A percentile compares a stretch with the other conserved stretches of the same genome.
Conservation (phyloP, 768 basidiomycete genomes). For the Rhodotorula paludigena region DNA sequence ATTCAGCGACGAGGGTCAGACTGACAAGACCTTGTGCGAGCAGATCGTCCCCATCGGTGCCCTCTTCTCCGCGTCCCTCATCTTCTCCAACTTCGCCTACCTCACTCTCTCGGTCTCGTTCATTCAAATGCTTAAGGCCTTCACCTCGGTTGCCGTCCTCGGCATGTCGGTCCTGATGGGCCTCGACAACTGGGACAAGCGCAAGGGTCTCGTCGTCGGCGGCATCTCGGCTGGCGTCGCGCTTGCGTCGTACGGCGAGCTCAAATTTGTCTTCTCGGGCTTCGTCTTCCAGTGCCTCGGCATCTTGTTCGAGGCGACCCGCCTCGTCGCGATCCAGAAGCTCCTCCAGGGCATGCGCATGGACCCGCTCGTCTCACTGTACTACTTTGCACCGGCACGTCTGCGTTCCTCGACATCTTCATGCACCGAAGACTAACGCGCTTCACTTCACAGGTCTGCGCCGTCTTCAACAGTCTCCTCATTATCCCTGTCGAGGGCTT, state of each 20-base stretch:
- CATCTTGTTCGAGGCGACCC: constrained; percentile 85
- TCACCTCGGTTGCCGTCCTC: constrained; percentile 56
- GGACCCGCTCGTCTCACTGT: constrained; percentile 89
- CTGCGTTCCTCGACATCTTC: constrained; percentile 5
- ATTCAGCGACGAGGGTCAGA: neutral
- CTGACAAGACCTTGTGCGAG: neutral
- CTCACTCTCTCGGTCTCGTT: constrained; percentile 87
- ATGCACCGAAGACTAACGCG: neutral
- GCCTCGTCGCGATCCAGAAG: constrained; percentile 90
- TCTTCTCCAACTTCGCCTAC: constrained; percentile 87
- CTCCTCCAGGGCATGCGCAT: constrained; percentile 92
- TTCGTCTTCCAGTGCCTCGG: constrained; percentile 83
- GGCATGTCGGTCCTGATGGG: constrained; percentile 66
- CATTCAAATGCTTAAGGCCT: constrained; percentile 90
- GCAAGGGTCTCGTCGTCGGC: constrained; percentile 70
- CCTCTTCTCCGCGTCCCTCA: constrained; percentile 84
- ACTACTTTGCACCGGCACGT: constrained; percentile 54
- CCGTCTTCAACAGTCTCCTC: constrained; percentile 73
- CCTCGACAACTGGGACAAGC: constrained; percentile 76
- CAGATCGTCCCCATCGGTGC: constrained; percentile 89
- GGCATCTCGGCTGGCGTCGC: constrained; percentile 89
- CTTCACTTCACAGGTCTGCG: constrained; percentile 58
- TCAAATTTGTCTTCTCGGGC: constrained; percentile 75
- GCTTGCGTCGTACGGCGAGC: constrained; percentile 80
- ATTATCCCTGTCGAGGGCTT: constrained; percentile 88